phyloP scores from a whole-genome alignment of 495 filamentous ascomycete species.

The Hyaloscypha variabilis region DNA sequence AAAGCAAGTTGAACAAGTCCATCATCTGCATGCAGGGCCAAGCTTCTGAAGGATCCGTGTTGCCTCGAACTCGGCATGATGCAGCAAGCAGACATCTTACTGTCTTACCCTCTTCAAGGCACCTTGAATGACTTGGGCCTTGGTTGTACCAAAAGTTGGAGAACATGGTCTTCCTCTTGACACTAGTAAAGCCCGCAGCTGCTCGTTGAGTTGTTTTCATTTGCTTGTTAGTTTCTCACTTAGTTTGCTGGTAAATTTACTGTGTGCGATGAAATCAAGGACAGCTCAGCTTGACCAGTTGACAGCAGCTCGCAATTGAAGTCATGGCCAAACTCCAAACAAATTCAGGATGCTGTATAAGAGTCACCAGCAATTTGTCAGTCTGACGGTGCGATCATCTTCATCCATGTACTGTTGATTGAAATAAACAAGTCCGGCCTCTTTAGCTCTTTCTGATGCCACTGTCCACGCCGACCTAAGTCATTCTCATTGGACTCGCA shows the following conservation, averaged over 20 bases:
- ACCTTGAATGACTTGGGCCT: background rate
- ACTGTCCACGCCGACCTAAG: background rate
- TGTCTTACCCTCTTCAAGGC: background rate
- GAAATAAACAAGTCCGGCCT: background rate
- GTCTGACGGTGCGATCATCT: background rate
- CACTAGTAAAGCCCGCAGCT: background rate
- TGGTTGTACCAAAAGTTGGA: background rate
- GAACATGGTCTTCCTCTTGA: background rate
- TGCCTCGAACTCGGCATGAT: background rate
- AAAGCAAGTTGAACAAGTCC: no score
- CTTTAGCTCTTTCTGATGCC: background rate
- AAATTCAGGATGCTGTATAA: constrained; percentile 2
- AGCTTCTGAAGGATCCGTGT: background rate
- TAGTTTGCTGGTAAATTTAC: constrained; percentile 14
- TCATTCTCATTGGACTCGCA: no score
- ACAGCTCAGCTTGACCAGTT: constrained; percentile 19
- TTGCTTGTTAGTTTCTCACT: background rate
- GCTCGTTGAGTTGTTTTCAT: background rate
- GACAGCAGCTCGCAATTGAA: background rate
- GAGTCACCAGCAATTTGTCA: constrained; percentile 10
- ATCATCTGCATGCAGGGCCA: background rate
- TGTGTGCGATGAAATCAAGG: constrained; percentile 21
- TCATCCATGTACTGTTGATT: background rate
- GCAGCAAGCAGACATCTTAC: background rate
- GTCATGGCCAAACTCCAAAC: constrained; percentile 18